phyloP scores from a whole-genome alignment of 108 stramenopile genomes.

The Bacterosira constricta region DNA sequence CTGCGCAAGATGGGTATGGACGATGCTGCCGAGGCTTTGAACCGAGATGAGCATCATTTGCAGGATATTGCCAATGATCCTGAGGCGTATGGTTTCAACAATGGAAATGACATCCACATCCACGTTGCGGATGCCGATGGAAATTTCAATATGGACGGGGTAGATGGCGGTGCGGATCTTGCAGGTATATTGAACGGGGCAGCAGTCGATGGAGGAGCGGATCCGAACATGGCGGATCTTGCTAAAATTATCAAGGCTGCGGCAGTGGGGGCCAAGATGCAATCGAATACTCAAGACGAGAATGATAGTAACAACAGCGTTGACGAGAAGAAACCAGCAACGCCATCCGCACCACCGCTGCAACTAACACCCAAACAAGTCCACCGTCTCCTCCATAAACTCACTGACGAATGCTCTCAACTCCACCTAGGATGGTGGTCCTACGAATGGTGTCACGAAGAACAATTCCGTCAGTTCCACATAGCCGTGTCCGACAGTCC shows the following conservation, averaged over 20 bases:
- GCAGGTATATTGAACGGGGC: background rate
- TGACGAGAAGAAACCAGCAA: background rate
- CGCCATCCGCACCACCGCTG: background rate
- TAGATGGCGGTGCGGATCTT: conserved; percentile 18
- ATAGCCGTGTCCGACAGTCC: conserved; percentile 33
- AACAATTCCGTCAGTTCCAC: conserved; percentile 80
- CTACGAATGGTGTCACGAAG: conserved; percentile 89
- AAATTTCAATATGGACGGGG: background rate
- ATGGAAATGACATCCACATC: too few relatives aligned
- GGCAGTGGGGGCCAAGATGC: conserved; percentile 30
- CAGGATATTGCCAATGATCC: conserved; percentile 4
- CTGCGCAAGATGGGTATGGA: conserved; percentile 17
- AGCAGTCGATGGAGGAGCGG: conserved; percentile 6
- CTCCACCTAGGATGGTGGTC: conserved; percentile 85
- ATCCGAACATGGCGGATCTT: background rate
- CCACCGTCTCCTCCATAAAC: conserved; percentile 10
- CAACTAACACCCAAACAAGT: conserved; percentile 16
- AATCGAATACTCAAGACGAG: background rate
- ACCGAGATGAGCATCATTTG: conserved; percentile 7
- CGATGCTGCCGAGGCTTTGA: conserved; percentile 10
- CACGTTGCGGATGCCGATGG: background rate
- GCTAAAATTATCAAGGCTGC: conserved; percentile 29
- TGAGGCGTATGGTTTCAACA: too few relatives aligned
- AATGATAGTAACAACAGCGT: background rate
- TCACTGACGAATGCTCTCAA: conserved; percentile 73